Conservation (phyloP, 2,329 filamentous ascomycete species). For the Sarocladiaceae sp. region DNA sequence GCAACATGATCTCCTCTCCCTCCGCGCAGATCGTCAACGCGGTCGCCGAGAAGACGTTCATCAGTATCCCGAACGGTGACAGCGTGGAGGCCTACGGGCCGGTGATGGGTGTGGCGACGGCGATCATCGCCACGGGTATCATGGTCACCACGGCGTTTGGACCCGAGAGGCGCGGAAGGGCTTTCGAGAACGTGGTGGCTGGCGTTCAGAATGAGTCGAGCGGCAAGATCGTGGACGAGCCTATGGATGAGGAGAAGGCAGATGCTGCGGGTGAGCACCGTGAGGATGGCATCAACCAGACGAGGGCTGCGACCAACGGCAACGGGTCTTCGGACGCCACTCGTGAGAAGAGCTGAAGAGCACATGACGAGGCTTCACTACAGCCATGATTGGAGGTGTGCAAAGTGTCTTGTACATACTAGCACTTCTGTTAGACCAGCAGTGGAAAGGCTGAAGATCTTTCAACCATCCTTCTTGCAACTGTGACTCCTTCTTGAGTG, state of each 20-base stretch:
- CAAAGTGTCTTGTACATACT: too few relatives aligned
- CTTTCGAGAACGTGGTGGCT: conserved; percentile 55
- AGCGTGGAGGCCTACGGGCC: conserved; percentile 65
- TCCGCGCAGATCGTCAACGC: conserved; percentile 74
- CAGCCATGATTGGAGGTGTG: neutral
- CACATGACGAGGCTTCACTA: neutral
- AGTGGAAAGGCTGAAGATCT: too few relatives aligned
- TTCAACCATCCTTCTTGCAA: too few relatives aligned
- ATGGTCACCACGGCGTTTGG: conserved; percentile 61
- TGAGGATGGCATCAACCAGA: neutral
- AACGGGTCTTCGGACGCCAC: neutral
- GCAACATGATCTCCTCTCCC: conserved; percentile 68
- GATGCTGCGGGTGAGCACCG: neutral
- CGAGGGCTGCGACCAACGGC: neutral
- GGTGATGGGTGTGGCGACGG: conserved; percentile 69
- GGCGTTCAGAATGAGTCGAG: conserved; percentile 23
- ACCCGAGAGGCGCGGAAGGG: conserved; percentile 65
- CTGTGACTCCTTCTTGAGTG: too few relatives aligned
- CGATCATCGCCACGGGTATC: conserved; percentile 68
- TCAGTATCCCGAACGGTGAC: conserved; percentile 47
- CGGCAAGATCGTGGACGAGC: conserved; percentile 22
- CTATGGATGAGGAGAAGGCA: conserved; percentile 23
- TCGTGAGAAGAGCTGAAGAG: conserved; percentile 1
- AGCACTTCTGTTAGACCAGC: too few relatives aligned
- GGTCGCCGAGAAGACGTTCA: conserved; percentile 55